A percentile compares a stretch with the other conserved stretches of the same genome.
These are phyloP conservation scores for Russula griseocarnosa DNA, from an alignment of 768 basidiomycete species.

Conservation along the genomic window DNA sequence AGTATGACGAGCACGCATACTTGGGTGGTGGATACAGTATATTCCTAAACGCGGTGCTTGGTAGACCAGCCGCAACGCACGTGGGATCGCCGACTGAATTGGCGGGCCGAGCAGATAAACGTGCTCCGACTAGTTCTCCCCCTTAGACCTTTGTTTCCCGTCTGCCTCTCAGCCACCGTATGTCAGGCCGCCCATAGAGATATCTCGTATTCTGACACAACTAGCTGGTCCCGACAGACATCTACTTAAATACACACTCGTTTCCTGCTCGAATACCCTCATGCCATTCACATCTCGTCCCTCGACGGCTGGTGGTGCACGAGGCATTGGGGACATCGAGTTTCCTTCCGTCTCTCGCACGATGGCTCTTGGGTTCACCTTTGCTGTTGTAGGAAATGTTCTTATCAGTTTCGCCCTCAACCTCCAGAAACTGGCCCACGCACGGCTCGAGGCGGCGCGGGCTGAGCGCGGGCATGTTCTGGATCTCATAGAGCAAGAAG, in stretches of 20 bases:
- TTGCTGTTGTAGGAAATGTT: slow-evolving; percentile 80
- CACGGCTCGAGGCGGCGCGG: slow-evolving; percentile 48
- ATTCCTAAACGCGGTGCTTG: not conserved
- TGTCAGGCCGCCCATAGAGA: slow-evolving; percentile 6
- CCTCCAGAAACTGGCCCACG: slow-evolving; percentile 88
- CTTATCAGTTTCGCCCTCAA: slow-evolving; percentile 90
- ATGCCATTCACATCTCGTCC: not conserved
- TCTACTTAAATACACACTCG: not conserved
- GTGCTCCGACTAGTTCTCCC: not conserved
- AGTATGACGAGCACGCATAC: slow-evolving; percentile 78
- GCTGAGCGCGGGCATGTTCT: not conserved
- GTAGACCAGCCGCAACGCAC: too few species aligned
- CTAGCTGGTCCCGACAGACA: not conserved
- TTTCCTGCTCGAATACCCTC: not conserved
- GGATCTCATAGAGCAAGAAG: slow-evolving; percentile 28
- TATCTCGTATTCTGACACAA: not conserved
- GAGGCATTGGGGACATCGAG: slow-evolving; percentile 34
- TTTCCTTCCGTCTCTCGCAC: slow-evolving; percentile 53
- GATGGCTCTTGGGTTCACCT: slow-evolving; percentile 71
- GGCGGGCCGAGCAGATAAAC: not conserved
- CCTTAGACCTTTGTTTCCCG: not conserved
- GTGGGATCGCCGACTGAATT: not conserved
- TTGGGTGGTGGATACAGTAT: not conserved
- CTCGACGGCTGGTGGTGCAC: not conserved
- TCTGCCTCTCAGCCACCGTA: not conserved